Base-by-base conservation (phyloP, 2,329 filamentous ascomycete species). In the Lojkania enalia region DNA sequence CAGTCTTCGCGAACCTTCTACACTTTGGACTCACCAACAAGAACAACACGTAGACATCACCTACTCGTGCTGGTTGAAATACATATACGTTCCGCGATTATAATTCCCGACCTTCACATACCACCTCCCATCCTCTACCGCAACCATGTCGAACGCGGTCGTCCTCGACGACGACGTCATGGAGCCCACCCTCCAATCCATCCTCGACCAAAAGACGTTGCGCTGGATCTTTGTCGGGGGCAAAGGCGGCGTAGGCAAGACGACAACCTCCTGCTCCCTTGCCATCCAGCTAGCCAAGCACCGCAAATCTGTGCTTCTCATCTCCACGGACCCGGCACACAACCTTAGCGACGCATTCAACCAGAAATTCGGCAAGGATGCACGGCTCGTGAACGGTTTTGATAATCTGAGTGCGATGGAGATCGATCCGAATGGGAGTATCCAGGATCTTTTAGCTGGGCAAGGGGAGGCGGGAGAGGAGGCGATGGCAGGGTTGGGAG, bases 191-290 rank as follows among this genome's bases (percentile, higher is more conserved):
- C 88, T 99, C 64, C 88, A 96, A 76, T 88, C 88, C 54, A 90
- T 99, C 67, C 84, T 99, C 63, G 90, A 95, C 77, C 94, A 99
- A 74, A 90, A 90, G 73, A 86, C 88, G 23, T 85, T 99, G 44
- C 89, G 94, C 70, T 99, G 94, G 94, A 95, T 99, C 74, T 99
- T 99, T 65, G 94, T 99, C 49, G 94, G 94, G 64, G 94, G 94
- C 57, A 99, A 99, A 76, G 94, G 94, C 65, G 94, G 94, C 69
- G 94, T 99, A 35, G 94, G 94, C 71, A 99, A 99, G 79, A 99
- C 94, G 20, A 99, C 94, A n/a, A 99, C 94, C 13, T 97, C 92
- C 5, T 99, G 94, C 76, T 96, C 92, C 7, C 87, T 99, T 55
- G 94, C 94, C 54, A 97, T 99, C 69, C 94, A 99, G 75, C 88